These are phyloP conservation scores for Globisporangium recalcitrans DNA, from an alignment of 352 stramenopile species.

Conservation along the genomic window DNA sequence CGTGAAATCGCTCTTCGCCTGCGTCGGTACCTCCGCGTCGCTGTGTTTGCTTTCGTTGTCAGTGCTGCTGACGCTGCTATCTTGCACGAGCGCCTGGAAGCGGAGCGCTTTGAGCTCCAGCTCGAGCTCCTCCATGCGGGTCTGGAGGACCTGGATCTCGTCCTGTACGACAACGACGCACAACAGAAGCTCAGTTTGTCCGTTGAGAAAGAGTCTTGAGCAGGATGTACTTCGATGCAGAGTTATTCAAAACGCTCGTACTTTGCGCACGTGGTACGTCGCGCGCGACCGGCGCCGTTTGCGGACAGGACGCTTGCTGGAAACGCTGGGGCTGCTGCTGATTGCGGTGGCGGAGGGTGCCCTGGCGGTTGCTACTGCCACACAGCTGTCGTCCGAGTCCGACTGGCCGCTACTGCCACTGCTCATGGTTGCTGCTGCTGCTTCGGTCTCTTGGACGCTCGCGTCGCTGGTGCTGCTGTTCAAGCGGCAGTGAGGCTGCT, in stretches of 20 bases:
- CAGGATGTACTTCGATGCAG: too few species aligned
- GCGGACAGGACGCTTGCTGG: not conserved
- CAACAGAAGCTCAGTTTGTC: too few species aligned
- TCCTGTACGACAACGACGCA: too few species aligned
- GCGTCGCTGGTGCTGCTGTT: too few species aligned
- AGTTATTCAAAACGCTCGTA: too few species aligned
- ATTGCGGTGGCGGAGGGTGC: not conserved
- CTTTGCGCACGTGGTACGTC: slow-evolving; percentile 11
- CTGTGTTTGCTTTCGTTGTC: not conserved
- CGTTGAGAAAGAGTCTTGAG: too few species aligned
- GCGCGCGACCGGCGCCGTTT: slow-evolving; percentile 4
- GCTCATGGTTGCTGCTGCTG: too few species aligned
- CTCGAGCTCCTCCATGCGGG: slow-evolving; percentile 8
- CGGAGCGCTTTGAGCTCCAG: slow-evolving; percentile 10
- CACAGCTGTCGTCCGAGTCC: not conserved
- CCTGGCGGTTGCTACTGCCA: not conserved
- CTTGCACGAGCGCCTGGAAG: slow-evolving; percentile 19
- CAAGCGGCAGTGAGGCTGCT: too few species aligned
- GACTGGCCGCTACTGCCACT: not conserved
- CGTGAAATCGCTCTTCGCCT: not conserved
- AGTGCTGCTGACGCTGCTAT: slow-evolving; percentile 15
- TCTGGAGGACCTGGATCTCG: slow-evolving; percentile 5
- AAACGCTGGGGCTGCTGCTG: not conserved
- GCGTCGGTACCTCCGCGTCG: not conserved
- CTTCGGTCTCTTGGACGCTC: too few species aligned